These are phyloP conservation scores for Rhododendron simsii DNA, from an alignment of 148 eudicot genomes.

Conservation along the genomic window DNA sequence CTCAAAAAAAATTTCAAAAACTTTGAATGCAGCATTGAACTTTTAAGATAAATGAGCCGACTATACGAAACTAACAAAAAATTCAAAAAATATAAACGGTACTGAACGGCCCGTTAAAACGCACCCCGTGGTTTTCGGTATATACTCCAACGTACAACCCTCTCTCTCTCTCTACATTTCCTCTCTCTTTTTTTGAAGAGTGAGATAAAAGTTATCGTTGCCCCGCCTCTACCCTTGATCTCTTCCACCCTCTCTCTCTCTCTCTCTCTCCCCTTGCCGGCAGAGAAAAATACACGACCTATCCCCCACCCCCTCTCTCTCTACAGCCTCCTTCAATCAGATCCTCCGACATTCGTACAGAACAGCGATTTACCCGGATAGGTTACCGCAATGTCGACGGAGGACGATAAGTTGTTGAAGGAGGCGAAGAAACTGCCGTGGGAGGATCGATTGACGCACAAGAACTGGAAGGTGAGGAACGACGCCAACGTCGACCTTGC, in stretches of 20 bases:
- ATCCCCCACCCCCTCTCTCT: background rate
- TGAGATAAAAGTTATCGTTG: slow-evolving; percentile 4
- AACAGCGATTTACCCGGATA: background rate
- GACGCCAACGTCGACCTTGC: slow-evolving; percentile 95
- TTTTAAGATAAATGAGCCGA: background rate
- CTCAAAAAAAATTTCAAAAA: too few relatives aligned
- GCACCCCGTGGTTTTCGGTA: background rate
- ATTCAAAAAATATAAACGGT: background rate
- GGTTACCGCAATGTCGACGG: slow-evolving; percentile 53
- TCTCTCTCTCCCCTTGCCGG: slow-evolving; percentile 37
- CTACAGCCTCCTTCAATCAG: background rate
- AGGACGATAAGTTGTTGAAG: slow-evolving; percentile 94
- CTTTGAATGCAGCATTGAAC: too few relatives aligned
- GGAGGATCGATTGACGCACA: slow-evolving; percentile 92
- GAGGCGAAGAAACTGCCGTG: slow-evolving; percentile 98
- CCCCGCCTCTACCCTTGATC: slow-evolving; percentile 5
- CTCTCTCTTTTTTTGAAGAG: slow-evolving; percentile 3
- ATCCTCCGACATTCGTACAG: background rate
- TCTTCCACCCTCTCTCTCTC: background rate
- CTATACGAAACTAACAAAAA: background rate
- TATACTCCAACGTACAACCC: background rate
- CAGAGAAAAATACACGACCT: slow-evolving; percentile 13
- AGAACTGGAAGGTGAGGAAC: slow-evolving; percentile 96
- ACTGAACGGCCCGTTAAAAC: background rate
- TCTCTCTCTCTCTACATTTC: background rate